Evolutionary conservation across 306 rosid genomes (phyloP).

Genomic region (Clitoria ternatea): DNA sequence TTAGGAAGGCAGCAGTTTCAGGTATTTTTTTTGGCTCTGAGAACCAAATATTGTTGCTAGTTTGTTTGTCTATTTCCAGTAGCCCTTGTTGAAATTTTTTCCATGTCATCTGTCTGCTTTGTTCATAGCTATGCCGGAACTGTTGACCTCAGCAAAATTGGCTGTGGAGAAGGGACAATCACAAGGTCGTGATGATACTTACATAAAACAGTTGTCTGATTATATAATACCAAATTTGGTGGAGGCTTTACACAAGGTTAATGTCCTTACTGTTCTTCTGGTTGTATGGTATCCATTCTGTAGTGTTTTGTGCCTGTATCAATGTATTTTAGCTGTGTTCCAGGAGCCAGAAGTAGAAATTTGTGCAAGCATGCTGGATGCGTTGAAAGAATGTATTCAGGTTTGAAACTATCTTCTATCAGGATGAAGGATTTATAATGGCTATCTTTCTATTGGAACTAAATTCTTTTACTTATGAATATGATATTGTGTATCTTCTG

Average conservation of each 20-base stretch:
- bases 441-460: background rate
- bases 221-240: conserved; percentile 89
- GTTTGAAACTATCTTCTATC: conserved; percentile 37
- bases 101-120: conserved; percentile 19
- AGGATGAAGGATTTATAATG: background rate
- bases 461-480: background rate
- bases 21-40: conserved; percentile 43
- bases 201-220: conserved; percentile 87
- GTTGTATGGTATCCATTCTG: background rate
- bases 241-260: conserved; percentile 95
- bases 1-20: conserved; percentile 98
- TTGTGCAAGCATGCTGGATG: conserved; percentile 86
- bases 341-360: conserved; percentile 99
- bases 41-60: background rate
- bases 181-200: conserved; percentile 79
- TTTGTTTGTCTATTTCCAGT: background rate
- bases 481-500: background rate
- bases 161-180: conserved; percentile 92
- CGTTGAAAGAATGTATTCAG: conserved; percentile 90
- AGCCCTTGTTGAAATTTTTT: background rate
- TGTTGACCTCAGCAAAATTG: conserved; percentile 77
- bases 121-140: conserved; percentile 87
- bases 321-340: conserved; percentile 7
- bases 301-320: background rate
- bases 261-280: conserved; percentile 8